Evolutionary conservation across 148 eudicot species (phyloP), one percentile per base, ranked within the genome.

Genomic region (Dysphania ambrosioides): DNA sequence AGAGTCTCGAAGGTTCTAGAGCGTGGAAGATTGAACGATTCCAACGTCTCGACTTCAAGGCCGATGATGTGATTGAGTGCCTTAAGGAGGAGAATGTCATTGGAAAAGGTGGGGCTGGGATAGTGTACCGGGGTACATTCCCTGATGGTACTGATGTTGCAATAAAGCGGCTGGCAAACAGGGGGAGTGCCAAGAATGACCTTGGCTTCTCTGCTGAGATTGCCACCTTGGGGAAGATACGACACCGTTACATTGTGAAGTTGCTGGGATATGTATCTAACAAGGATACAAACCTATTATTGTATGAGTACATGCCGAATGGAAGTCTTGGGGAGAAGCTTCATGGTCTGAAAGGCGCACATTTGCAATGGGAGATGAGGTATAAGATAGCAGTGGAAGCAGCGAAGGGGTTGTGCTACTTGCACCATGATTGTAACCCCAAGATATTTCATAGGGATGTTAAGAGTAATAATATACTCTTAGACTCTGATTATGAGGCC

Each of bases 281-380:
- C 66, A 86, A 73, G 56, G 99, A 96, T 26, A 82, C 90, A 0
- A 96, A 90, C 38, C 65, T 96, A 79, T 65, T 95, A 66, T 64
- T 95, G 63, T 95, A 95, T 38, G 99, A 95, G 84, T 95, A 87
- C 82, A 95, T 95, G 97, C 76, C 90, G 3, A 88, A 89, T 60
- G 99, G 99, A 69, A 95, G 99, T 78, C 75, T 95, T 41, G 99
- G 99, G 42, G 99, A 95, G 87, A 90, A 84, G 75, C 73, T 95
- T 35, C 96, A 89, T 61, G 94, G 97, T 1, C 57, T 88, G 0
- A 96, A 96, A 60, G 99, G 99, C 40, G 88, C 83, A 0, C 75
- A 92, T 68, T 78, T 96, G 87, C 75, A 81, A 55, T 96, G 97
- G 97, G 97, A 92, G 47, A 82, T 88, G 69, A 85, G 99, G 91